Percentiles rank a stretch among this genome's conserved stretches.
Evolutionary conservation across 2,329 filamentous ascomycete genomes (phyloP).

Genomic region (Aspergillus udagawae): DNA sequence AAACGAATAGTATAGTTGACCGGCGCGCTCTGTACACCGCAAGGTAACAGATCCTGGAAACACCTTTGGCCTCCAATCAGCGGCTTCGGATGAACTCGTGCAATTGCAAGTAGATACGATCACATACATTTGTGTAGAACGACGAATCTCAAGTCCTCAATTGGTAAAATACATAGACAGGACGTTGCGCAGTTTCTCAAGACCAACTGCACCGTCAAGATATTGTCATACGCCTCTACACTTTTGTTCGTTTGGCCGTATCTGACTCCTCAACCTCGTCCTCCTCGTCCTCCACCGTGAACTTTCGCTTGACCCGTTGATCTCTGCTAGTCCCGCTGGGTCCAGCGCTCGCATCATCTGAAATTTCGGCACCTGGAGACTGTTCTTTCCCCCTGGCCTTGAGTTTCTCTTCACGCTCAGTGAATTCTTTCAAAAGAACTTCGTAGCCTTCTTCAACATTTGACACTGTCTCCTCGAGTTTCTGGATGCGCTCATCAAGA

Average conservation of each 20-base stretch:
- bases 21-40: background rate
- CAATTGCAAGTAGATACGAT: background rate
- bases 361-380: constrained; percentile 25
- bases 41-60: background rate
- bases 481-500: constrained; percentile 52
- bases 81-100: background rate
- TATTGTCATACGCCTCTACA: constrained; percentile 10
- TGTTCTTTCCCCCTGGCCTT: constrained; percentile 23
- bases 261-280: constrained; percentile 19
- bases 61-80: background rate
- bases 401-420: constrained; percentile 26
- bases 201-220: background rate
- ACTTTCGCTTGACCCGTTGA: constrained; percentile 29
- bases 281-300: constrained; percentile 28
- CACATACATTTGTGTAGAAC: background rate
- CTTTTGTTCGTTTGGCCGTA: constrained; percentile 30
- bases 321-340: constrained; percentile 12
- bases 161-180: background rate
- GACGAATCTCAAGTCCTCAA: background rate
- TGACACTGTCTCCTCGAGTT: constrained; percentile 56
- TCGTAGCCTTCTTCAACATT: constrained; percentile 58
- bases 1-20: background rate
- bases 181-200: background rate
- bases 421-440: constrained; percentile 46
- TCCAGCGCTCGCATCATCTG: constrained; percentile 20